Conservation (phyloP, 2,329 filamentous ascomycete species). For the Zalaria sp. region DNA sequence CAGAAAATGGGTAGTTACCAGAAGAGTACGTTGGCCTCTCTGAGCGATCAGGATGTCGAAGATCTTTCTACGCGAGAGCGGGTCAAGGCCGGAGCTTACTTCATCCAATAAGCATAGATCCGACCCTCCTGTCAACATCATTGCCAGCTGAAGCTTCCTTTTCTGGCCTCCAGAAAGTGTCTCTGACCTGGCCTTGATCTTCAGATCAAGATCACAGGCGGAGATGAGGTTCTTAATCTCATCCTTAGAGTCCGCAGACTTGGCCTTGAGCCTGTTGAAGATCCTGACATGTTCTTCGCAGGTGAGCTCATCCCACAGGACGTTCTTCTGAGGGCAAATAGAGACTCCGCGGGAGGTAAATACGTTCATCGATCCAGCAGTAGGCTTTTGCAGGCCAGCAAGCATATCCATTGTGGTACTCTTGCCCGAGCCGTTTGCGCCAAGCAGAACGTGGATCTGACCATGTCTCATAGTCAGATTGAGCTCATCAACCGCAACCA, state of each 20-base stretch:
- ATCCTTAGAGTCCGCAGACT: constrained; percentile 42
- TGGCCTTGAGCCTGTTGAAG: constrained; percentile 69
- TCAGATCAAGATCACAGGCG: constrained; percentile 61
- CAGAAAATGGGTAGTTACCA: constrained; percentile 84
- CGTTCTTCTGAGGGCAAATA: constrained; percentile 85
- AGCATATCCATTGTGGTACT: constrained; percentile 82
- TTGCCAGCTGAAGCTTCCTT: constrained; percentile 78
- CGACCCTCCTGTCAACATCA: constrained; percentile 89
- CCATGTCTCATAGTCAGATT: constrained; percentile 59
- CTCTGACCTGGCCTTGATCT: constrained; percentile 55
- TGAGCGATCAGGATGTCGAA: constrained; percentile 89
- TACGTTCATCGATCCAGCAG: constrained; percentile 62
- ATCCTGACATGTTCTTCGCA: constrained; percentile 73
- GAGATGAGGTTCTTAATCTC: constrained; percentile 50
- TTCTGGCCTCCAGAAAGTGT: constrained; percentile 87
- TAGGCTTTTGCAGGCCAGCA: constrained; percentile 65
- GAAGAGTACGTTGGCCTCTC: constrained; percentile 65
- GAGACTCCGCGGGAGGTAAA: constrained; percentile 68
- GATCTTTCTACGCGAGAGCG: constrained; percentile 72
- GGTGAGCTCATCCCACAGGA: constrained; percentile 79
- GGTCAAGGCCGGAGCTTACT: constrained; percentile 78
- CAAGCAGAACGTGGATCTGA: constrained; percentile 73
- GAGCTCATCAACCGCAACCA: constrained; percentile 65
- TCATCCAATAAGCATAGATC: constrained; percentile 85
- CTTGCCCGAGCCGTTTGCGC: constrained; percentile 83